Conservation (phyloP, 257 asterid species). For the Datura wrightii region DNA sequence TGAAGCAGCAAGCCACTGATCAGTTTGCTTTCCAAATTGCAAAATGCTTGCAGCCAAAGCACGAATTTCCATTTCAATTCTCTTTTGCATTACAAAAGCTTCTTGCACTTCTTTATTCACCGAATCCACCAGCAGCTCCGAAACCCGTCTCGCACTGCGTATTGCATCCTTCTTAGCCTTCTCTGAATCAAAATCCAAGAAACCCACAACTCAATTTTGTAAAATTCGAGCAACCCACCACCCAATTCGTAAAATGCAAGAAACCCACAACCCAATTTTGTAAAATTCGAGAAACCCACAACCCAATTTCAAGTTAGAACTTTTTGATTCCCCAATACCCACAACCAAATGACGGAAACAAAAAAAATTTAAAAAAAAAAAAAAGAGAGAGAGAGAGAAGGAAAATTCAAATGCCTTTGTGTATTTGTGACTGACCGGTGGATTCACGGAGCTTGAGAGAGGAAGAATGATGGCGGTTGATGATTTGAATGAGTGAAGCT, state of each 20-base stretch:
- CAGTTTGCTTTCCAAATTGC: constrained; percentile 78
- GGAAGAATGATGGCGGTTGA: constrained; percentile 61
- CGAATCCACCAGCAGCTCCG: constrained; percentile 70
- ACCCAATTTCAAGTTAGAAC: background rate
- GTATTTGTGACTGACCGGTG: constrained; percentile 55
- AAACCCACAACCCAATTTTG: no score
- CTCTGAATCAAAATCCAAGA: constrained; percentile 45
- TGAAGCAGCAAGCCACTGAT: constrained; percentile 90
- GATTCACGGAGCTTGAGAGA: constrained; percentile 61
- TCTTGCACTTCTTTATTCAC: constrained; percentile 84
- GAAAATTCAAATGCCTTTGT: background rate
- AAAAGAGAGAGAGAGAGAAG: no score
- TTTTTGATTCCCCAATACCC: background rate
- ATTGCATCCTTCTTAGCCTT: constrained; percentile 80
- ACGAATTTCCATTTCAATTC: constrained; percentile 81
- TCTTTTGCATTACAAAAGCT: constrained; percentile 73
- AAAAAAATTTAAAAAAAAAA: no score
- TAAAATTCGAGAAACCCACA: background rate
- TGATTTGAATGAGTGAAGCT: constrained; percentile 73
- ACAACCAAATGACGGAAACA: background rate
- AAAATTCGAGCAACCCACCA: background rate
- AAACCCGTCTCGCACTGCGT: constrained; percentile 57
- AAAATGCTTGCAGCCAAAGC: constrained; percentile 58
- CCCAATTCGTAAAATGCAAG: background rate
- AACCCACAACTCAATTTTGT: background rate